Conservation (phyloP, 164 flowering plant species). For the Berberis thunbergii region DNA sequence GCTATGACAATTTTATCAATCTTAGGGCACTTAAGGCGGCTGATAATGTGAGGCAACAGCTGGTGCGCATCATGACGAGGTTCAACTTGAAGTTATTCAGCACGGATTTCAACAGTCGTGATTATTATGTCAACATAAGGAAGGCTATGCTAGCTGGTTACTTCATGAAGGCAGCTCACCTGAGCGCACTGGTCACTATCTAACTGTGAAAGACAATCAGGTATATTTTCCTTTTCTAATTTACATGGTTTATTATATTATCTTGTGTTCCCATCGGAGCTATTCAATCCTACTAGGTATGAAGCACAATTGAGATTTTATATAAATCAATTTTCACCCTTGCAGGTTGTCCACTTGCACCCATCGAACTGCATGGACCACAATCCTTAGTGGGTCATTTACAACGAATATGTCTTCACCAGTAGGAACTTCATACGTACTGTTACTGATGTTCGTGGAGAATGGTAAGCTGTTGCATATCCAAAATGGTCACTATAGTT, state of each 20-base stretch:
- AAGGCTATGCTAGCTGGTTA: slow-evolving; percentile 96
- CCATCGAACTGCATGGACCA: slow-evolving; percentile 95
- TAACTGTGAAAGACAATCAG: slow-evolving; percentile 96
- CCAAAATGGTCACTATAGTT: no score
- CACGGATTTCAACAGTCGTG: slow-evolving; percentile 89
- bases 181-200: slow-evolving; percentile 83
- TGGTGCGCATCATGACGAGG: slow-evolving; percentile 84
- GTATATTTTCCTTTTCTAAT: slow-evolving; percentile 23
- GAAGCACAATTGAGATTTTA: no score
- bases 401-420: slow-evolving; percentile 89
- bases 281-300: no score
- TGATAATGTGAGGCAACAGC: slow-evolving; percentile 91
- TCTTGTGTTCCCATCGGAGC: not conserved
- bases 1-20: slow-evolving; percentile 83
- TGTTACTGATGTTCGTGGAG: slow-evolving; percentile 91
- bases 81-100: slow-evolving; percentile 89
- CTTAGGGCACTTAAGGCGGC: slow-evolving; percentile 81
- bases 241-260: not conserved
- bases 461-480: slow-evolving; percentile 42
- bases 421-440: slow-evolving; percentile 93
- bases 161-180: slow-evolving; percentile 99
- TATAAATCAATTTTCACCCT: not conserved
- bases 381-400: slow-evolving; percentile 97
- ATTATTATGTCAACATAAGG: slow-evolving; percentile 86
- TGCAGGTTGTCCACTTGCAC: slow-evolving; percentile 89